phyloP scores from a whole-genome alignment of 768 basidiomycete genomes.

The Trametes punicea region DNA sequence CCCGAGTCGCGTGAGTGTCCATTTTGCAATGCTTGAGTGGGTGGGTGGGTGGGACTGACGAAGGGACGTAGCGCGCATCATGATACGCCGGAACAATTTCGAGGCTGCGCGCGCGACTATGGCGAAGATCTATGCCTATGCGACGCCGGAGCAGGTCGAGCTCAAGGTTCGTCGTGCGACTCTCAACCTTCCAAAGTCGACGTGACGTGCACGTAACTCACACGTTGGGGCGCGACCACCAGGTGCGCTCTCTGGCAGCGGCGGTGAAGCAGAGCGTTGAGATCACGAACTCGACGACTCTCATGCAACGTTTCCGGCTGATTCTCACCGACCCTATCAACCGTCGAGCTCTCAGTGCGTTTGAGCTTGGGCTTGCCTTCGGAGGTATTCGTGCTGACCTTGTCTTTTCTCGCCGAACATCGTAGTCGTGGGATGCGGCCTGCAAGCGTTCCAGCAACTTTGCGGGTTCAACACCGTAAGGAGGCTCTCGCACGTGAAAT shows the following conservation, averaged over 20 bases:
- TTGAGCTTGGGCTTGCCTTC: background rate
- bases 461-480: constrained; percentile 81
- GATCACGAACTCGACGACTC: constrained; percentile 59
- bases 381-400: background rate
- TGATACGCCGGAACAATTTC: constrained; percentile 54
- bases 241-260: constrained; percentile 58
- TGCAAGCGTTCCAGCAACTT: constrained; percentile 82
- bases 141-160: constrained; percentile 61
- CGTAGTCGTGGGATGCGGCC: constrained; percentile 70
- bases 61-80: constrained; percentile 48
- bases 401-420: too few relatives aligned
- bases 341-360: constrained; percentile 65
- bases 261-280: constrained; percentile 60
- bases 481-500: too few relatives aligned
- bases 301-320: constrained; percentile 50
- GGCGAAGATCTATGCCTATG: constrained; percentile 64
- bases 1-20: constrained; percentile 71
- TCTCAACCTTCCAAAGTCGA: background rate
- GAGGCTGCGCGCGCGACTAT: constrained; percentile 53
- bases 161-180: constrained; percentile 46
- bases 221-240: background rate
- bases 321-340: constrained; percentile 57
- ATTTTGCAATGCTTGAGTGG: too few relatives aligned
- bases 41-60: background rate
- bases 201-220: too few relatives aligned